phyloP scores from a whole-genome alignment of 768 basidiomycete genomes.

The Tremella mesenterica region DNA sequence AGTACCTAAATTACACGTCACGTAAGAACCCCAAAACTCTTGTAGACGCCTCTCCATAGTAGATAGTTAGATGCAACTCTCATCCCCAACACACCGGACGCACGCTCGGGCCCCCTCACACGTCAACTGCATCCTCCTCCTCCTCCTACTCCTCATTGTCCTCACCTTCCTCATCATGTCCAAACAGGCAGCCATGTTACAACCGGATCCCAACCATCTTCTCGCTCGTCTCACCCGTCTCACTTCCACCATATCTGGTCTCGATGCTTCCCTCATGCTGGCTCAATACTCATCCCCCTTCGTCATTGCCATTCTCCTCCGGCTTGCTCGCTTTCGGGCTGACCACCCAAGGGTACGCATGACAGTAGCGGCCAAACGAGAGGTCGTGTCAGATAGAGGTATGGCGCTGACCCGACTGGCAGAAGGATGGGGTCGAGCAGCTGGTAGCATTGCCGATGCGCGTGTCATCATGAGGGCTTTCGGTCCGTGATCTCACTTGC shows the following conservation, averaged over 20 bases:
- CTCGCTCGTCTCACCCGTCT: conserved; percentile 20
- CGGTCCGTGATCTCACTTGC: conserved; percentile 19
- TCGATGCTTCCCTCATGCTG: conserved; percentile 41
- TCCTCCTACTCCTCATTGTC: no score
- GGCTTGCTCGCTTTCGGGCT: conserved; percentile 21
- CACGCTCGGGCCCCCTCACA: no score
- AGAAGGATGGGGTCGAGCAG: conserved; percentile 24
- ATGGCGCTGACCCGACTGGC: conserved; percentile 17
- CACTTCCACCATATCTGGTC: conserved; percentile 33
- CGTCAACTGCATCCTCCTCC: no score
- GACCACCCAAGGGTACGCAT: conserved; percentile 4
- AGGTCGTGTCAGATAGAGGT: conserved; percentile 4
- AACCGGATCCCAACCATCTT: conserved; percentile 4
- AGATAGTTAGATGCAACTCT: no score
- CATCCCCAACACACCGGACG: no score
- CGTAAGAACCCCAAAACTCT: no score
- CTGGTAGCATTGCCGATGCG: conserved; percentile 35
- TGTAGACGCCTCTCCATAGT: no score
- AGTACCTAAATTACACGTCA: no score
- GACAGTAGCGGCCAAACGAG: not conserved
- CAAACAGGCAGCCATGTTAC: no score
- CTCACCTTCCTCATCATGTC: no score
- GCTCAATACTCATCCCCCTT: conserved; percentile 38
- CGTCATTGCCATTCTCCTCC: conserved; percentile 33
- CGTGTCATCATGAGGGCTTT: conserved; percentile 40